phyloP scores from a whole-genome alignment of 2,329 filamentous ascomycete species.

The Talaromyces sp. region DNA sequence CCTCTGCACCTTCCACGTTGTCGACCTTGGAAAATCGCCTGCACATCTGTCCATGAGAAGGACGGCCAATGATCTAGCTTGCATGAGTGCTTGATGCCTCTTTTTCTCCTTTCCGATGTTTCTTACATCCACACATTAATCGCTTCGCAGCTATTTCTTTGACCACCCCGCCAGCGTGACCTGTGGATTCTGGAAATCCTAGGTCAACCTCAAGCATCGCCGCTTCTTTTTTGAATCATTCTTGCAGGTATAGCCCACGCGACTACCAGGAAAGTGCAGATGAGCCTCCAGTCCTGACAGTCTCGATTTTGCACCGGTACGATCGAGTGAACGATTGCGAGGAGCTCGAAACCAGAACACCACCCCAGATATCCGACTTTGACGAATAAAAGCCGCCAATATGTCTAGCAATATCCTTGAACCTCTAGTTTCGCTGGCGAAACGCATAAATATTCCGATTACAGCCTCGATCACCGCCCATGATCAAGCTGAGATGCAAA shows the following conservation, averaged over 20 bases:
- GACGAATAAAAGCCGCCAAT: neutral
- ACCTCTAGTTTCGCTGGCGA: slow-evolving; percentile 27
- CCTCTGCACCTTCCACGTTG: neutral
- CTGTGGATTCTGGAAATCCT: neutral
- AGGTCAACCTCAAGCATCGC: neutral
- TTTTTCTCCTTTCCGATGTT: neutral
- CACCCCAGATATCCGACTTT: neutral
- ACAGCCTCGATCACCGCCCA: slow-evolving; percentile 52
- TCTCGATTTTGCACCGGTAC: neutral
- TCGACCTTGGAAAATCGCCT: neutral
- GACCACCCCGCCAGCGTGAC: neutral
- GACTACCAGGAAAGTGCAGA: neutral
- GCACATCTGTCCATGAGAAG: neutral
- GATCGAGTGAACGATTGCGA: neutral
- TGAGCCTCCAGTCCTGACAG: neutral
- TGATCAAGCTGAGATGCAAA: slow-evolving; percentile 50
- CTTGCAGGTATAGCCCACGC: neutral
- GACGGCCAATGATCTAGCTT: neutral
- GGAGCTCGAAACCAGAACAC: neutral
- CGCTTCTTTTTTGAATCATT: neutral
- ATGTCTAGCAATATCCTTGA: slow-evolving; percentile 11
- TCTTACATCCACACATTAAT: neutral
- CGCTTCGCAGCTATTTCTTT: neutral
- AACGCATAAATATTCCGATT: slow-evolving; percentile 52
- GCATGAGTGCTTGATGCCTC: neutral